A percentile compares a stretch with the other conserved stretches of the same genome.
Conservation (phyloP, 257 asterid species). For the Solanum clarkiae region DNA sequence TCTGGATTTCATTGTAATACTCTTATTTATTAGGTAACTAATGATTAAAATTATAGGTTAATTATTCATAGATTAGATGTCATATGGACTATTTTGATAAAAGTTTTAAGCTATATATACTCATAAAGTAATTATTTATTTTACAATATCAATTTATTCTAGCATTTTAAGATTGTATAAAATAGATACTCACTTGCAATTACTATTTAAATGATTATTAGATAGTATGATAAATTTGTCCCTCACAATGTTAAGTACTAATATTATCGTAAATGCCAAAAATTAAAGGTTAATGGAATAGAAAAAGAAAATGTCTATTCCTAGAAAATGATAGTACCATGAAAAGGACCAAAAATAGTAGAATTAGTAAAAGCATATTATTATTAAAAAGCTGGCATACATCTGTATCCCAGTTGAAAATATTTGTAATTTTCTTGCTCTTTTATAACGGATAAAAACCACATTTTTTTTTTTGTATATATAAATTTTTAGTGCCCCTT, state of each 20-base stretch:
- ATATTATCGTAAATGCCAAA: background rate
- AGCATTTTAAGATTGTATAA: background rate
- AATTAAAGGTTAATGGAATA: background rate
- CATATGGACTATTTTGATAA: background rate
- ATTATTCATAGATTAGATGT: too few species aligned
- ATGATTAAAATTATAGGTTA: too few species aligned
- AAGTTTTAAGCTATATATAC: background rate
- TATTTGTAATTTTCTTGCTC: background rate
- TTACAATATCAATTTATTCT: background rate
- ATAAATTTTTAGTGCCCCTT: background rate
- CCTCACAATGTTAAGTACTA: too few species aligned
- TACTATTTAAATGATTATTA: background rate
- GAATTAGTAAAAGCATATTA: background rate
- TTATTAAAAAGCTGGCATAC: background rate
- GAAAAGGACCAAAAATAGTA: background rate
- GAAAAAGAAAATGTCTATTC: background rate
- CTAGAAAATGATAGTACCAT: background rate
- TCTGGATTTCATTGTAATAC: background rate
- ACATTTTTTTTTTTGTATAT: background rate
- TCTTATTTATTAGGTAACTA: background rate
- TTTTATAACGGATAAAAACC: background rate
- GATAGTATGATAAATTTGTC: too few species aligned
- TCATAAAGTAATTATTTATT: background rate
- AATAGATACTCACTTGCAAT: background rate
- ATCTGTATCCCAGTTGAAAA: background rate